Evolutionary conservation across 129 eudicot genomes (phyloP), one percentile per base, ranked within the genome.

Genomic region (Escallonia herrerae): DNA sequence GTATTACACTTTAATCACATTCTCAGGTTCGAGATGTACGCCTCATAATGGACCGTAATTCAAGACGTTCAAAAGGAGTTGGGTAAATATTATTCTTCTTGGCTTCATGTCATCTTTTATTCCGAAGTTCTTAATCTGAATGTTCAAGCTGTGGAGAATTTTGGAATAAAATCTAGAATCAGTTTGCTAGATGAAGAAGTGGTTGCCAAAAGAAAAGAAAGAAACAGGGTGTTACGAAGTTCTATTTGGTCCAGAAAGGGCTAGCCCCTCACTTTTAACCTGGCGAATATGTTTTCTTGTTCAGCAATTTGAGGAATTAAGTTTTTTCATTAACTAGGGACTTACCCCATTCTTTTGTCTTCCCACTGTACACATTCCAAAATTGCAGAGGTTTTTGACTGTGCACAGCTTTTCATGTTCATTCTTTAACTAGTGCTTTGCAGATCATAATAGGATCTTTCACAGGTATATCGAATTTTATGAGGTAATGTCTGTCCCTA

Each of bases 401-500:
- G 33, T 1, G 1, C 33, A 0, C 33, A 22, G 33, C 33, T 22
- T 22, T 22, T 22, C 33, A 22, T 1, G 33, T 15, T 8, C 59
- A 43, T 12, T 37, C 54, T 67, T 40, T 15, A 15, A 53, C n/a
- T 60, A 48, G 1, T 48, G 7, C n/a, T 37, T 8, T 15, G 60
- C 47, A 37, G 47, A 51, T 62, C 64, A 65, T 76, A 51, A 57
- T 67, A 12, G 40, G 8, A n/a, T 42, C 38, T 70, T 52, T 60
- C 39, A 67, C 84, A 90, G 97, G 80, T 91, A 91, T 77, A 77
- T 91, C 39, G 97, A 91, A 40, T 91, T 91, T 70, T 87, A 84
- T 71, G 97, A 91, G 67, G 76, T 77, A 46, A 82, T 91, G 97
- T 91, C 97, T 52, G 97, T 91, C 40, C 97, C 97, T 39, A 91